phyloP scores from a whole-genome alignment of 495 filamentous ascomycete species.

The Hyaloscypha finlandica region DNA sequence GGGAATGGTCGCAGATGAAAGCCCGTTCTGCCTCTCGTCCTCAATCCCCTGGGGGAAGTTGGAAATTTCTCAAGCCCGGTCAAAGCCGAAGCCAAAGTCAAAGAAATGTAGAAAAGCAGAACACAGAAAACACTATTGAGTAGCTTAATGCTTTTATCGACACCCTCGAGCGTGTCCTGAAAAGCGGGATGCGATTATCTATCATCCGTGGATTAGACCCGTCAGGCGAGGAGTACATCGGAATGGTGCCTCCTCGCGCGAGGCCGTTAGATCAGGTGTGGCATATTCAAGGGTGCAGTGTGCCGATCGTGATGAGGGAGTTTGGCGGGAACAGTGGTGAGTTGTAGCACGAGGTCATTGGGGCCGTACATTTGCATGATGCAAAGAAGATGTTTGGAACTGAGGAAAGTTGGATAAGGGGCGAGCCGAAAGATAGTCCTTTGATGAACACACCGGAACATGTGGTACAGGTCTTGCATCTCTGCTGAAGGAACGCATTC shows the following conservation, averaged over 20 bases:
- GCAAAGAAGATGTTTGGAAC: not conserved
- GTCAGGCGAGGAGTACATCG: no score
- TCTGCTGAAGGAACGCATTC: no score
- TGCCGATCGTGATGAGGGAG: conserved; percentile 2
- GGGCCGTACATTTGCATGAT: not conserved
- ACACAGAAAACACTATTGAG: no score
- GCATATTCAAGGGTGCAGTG: not conserved
- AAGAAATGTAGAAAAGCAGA: no score
- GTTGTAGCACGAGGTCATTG: not conserved
- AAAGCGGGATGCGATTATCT: not conserved
- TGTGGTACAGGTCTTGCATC: no score
- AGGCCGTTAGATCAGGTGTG: not conserved
- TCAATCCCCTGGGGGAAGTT: no score
- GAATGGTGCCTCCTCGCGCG: not conserved
- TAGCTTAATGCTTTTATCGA: not conserved
- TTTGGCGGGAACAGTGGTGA: not conserved
- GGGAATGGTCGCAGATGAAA: no score
- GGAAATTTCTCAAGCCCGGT: no score
- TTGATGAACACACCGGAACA: no score
- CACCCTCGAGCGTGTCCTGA: not conserved
- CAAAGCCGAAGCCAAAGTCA: no score
- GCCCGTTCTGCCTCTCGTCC: no score
- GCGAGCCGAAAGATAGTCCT: not conserved
- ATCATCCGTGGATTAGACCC: not conserved
- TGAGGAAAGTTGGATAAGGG: not conserved